A percentile compares a stretch with the other conserved stretches of the same genome.
Evolutionary conservation across 2,329 filamentous ascomycete genomes (phyloP).

Genomic region (Teratosphaeria gauchensis): DNA sequence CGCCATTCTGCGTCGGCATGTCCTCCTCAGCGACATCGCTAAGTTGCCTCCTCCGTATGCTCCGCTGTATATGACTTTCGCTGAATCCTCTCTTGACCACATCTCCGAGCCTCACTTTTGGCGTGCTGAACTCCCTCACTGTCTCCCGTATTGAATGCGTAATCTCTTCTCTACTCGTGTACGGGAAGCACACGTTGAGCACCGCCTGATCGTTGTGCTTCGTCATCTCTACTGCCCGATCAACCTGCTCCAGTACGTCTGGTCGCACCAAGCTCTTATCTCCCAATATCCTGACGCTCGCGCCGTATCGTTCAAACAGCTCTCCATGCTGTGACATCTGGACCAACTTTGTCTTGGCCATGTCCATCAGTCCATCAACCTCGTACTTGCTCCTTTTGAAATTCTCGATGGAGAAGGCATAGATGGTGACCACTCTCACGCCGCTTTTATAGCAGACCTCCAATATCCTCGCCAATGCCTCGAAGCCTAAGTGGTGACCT

Average conservation of each 20-base stretch:
- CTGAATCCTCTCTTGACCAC: constrained; percentile 60
- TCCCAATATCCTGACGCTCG: constrained; percentile 74
- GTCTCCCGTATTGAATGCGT: constrained; percentile 80
- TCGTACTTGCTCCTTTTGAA: constrained; percentile 96
- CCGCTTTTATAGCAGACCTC: constrained; percentile 98
- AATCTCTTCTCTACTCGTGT: constrained; percentile 92
- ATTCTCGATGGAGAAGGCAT: constrained; percentile 98
- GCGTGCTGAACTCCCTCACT: constrained; percentile 73
- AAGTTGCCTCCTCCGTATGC: constrained; percentile 52
- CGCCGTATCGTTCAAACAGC: constrained; percentile 84
- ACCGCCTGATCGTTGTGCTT: constrained; percentile 68
- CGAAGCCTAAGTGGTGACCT: constrained; percentile 90
- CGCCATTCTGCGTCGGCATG: neutral
- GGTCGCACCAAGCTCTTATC: constrained; percentile 73
- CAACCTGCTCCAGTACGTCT: constrained; percentile 82
- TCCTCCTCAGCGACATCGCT: constrained; percentile 29
- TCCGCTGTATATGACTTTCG: constrained; percentile 75
- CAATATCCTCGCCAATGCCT: constrained; percentile 86
- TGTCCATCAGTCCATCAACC: constrained; percentile 93
- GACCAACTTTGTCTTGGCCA: constrained; percentile 88
- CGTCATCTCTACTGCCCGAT: constrained; percentile 77
- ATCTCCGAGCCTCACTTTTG: constrained; percentile 12
- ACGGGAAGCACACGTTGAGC: constrained; percentile 95
- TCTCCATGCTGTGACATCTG: constrained; percentile 91
- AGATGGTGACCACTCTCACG: constrained; percentile 93